A percentile compares a stretch with the other conserved stretches of the same genome.
These are phyloP conservation scores for Linum lewisii DNA, from an alignment of 345 rosid species.

Conservation along the genomic window DNA sequence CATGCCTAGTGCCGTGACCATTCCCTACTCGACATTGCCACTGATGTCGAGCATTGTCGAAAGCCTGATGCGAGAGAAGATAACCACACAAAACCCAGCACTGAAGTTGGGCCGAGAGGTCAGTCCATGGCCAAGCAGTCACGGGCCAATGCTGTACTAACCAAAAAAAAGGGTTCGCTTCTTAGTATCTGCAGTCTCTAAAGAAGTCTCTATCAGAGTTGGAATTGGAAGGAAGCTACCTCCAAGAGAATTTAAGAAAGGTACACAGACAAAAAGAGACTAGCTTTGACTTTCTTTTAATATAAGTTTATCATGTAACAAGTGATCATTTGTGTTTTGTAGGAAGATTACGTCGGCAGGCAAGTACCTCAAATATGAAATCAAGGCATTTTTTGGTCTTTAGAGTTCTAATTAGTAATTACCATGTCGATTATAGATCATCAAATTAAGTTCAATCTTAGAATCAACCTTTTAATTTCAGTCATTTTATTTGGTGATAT, in stretches of 20 bases:
- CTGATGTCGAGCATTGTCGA: too few species aligned
- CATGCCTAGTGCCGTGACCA: too few species aligned
- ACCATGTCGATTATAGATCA: neutral
- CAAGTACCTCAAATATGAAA: constrained; percentile 44
- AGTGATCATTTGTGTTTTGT: constrained; percentile 7
- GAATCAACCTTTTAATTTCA: too few species aligned
- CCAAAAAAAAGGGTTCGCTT: constrained; percentile 14
- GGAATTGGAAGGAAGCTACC: constrained; percentile 51
- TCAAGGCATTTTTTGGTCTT: constrained; percentile 32
- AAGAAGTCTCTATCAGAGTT: constrained; percentile 71
- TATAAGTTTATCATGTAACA: neutral
- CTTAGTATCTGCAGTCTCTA: constrained; percentile 34
- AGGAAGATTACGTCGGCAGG: constrained; percentile 46
- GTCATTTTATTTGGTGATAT: too few species aligned
- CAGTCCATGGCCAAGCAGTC: too few species aligned
- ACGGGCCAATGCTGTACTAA: too few species aligned
- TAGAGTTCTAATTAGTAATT: neutral
- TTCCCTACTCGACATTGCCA: too few species aligned
- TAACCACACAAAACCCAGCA: too few species aligned
- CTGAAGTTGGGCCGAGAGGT: too few species aligned
- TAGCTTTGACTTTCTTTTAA: neutral
- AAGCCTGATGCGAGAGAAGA: too few species aligned
- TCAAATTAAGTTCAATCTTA: neutral
- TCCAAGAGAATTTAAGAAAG: constrained; percentile 43
- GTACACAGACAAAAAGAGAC: constrained; percentile 20